phyloP scores from a whole-genome alignment of 2,329 filamentous ascomycete species.

The Fusarium proliferatum region DNA sequence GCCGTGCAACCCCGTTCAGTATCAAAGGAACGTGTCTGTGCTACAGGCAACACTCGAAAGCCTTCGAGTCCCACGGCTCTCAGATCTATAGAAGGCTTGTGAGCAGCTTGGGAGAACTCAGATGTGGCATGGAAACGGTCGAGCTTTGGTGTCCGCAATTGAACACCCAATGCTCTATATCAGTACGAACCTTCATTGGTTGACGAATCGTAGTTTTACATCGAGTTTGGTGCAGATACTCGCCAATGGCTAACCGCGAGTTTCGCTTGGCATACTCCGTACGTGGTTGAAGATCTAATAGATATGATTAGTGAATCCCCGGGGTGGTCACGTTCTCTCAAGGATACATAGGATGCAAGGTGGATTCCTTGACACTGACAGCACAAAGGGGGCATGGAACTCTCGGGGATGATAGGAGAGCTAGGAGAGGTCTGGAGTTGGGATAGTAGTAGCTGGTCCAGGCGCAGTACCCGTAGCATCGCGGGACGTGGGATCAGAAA shows the following conservation, averaged over 20 bases:
- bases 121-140: slow-evolving; percentile 8
- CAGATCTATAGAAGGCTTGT: slow-evolving; percentile 2
- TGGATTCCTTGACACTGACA: not conserved
- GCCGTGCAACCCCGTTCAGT: not conserved
- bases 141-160: not conserved
- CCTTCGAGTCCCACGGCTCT: slow-evolving; percentile 1
- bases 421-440: slow-evolving; percentile 16
- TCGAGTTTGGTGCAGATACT: not conserved
- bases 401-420: not conserved
- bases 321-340: slow-evolving; percentile 4
- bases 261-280: not conserved
- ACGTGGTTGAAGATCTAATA: slow-evolving; percentile 2
- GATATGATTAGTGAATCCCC: not conserved
- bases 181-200: not conserved
- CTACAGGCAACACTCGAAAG: slow-evolving; percentile 6
- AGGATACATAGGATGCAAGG: not conserved
- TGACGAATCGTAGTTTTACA: not conserved
- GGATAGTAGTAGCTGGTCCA: slow-evolving; percentile 15
- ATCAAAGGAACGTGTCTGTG: not conserved
- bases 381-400: not conserved
- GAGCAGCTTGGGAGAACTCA: not conserved
- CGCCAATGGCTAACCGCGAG: not conserved
- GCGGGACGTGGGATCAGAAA: slow-evolving; percentile 32
- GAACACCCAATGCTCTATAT: not conserved
- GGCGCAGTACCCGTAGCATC: slow-evolving; percentile 18